Base-by-base conservation (phyloP, 78 protist species). In the Cyanophora paradoxa region DNA sequence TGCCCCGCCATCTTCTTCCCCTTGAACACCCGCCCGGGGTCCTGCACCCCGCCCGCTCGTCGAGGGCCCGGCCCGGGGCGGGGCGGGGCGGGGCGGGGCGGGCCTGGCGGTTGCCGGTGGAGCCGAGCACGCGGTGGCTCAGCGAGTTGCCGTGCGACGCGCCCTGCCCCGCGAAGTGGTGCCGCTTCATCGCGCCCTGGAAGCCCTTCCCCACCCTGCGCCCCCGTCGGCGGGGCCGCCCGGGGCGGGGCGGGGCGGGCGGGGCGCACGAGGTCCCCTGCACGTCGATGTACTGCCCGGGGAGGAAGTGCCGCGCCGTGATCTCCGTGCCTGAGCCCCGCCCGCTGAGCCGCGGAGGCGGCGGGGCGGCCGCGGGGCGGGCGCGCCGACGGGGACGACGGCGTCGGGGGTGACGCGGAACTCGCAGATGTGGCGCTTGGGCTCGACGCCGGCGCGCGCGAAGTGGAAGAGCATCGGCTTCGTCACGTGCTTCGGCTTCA, bases 161-260 rank as follows among this genome's bases (percentile, higher is more conserved):
- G 10, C 82, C 57, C 24, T 57, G 79, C 42, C 89, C 89, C 17
- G 46, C 10, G 66, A 85, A 85, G 54, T 70, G 65, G 78, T 77
- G 76, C 28, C 86, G 39, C 77, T 85, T 85, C 89, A 85, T 85
- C 39, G 56, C 84, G 50, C 89, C 89, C 10, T 68, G 75, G 54
- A 80, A 85, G 28, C 89, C 89, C 61, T 85, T 85, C 42, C 89
- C n/a, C n/a, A n/a, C n/a, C n/a, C n/a, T n/a, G n/a, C n/a, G n/a
- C n/a, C n/a, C n/a, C n/a, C n/a, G n/a, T n/a, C n/a, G n/a, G n/a
- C n/a, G n/a, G n/a, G n/a, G n/a, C n/a, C n/a, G n/a, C n/a, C n/a
- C n/a, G n/a, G n/a, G n/a, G n/a, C n/a, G n/a, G n/a, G n/a, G n/a
- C n/a, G n/a, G n/a, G n/a, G n/a, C n/a, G n/a, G n/a, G n/a, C n/a